Percentiles rank a stretch among this genome's conserved stretches.
phyloP scores from a whole-genome alignment of 2,329 filamentous ascomycete species.

The Thyridium curvatum region DNA sequence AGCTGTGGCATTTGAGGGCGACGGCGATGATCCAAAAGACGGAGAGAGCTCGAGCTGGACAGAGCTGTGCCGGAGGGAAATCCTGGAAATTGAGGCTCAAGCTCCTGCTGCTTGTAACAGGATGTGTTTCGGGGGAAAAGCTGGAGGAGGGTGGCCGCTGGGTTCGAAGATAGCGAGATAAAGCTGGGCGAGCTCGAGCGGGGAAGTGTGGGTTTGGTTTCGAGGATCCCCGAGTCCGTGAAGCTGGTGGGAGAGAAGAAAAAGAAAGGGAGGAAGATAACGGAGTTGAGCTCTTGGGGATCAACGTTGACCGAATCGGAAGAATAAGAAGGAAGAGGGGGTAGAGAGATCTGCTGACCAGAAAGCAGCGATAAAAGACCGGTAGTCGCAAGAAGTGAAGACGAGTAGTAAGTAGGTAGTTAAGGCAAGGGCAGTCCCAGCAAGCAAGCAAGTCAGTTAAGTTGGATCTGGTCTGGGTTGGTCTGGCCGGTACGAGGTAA shows the following conservation, averaged over 20 bases:
- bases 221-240: slow-evolving; percentile 6
- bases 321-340: background rate
- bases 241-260: slow-evolving; percentile 5
- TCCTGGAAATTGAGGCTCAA: slow-evolving; percentile 25
- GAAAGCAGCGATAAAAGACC: slow-evolving; percentile 9
- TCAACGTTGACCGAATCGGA: slow-evolving; percentile 1
- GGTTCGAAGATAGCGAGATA: slow-evolving; percentile 2
- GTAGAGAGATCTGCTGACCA: slow-evolving; percentile 1
- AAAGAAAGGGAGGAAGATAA: slow-evolving; percentile 1
- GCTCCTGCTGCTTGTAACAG: slow-evolving; percentile 26
- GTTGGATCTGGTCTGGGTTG: too few relatives aligned
- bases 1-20: slow-evolving; percentile 17
- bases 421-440: too few relatives aligned
- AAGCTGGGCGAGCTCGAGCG: background rate
- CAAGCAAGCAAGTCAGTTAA: too few relatives aligned
- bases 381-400: background rate
- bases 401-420: too few relatives aligned
- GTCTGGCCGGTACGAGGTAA: too few relatives aligned
- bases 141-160: background rate
- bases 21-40: slow-evolving; percentile 9
- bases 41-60: slow-evolving; percentile 1
- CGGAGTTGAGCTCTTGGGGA: background rate
- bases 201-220: slow-evolving; percentile 16
- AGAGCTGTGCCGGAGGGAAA: slow-evolving; percentile 6
- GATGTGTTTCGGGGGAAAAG: slow-evolving; percentile 30